Evolutionary conservation across 2,329 filamentous ascomycete genomes (phyloP).

Genomic region (Akanthomyces lecanii): DNA sequence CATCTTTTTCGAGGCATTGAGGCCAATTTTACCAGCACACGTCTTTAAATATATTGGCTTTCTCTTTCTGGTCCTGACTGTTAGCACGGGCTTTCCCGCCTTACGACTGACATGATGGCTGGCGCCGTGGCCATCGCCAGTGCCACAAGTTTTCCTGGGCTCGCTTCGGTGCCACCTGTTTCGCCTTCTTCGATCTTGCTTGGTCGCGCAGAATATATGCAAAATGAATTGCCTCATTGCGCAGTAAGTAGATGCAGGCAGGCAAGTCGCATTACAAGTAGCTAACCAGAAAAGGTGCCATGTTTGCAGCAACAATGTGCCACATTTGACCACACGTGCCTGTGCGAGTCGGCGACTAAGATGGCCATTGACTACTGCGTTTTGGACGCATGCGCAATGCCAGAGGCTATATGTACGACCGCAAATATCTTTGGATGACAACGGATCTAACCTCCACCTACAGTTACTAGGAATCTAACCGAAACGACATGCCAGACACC

Average conservation of each 20-base stretch:
- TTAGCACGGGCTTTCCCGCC: background rate
- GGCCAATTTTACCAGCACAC: too few relatives aligned
- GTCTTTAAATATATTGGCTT: too few relatives aligned
- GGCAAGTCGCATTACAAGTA: background rate
- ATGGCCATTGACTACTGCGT: background rate
- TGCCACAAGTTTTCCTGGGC: background rate
- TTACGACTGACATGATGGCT: background rate
- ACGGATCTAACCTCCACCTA: background rate
- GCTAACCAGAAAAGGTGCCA: background rate
- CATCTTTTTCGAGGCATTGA: background rate
- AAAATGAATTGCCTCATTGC: background rate
- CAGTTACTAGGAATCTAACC: conserved; percentile 8
- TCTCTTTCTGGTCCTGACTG: background rate
- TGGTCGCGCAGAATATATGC: background rate
- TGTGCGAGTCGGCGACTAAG: background rate
- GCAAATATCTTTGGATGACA: background rate
- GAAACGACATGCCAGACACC: conserved; percentile 12
- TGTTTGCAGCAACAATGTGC: background rate
- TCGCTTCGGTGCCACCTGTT: background rate
- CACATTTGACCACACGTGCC: background rate
- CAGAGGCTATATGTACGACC: conserved; percentile 6
- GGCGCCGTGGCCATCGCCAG: background rate
- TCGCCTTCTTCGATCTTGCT: background rate
- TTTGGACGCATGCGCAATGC: background rate
- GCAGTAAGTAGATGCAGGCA: background rate